These are phyloP conservation scores for Pythium grandisporangium DNA, from an alignment of 352 stramenopile genomes.

Conservation along the genomic window DNA sequence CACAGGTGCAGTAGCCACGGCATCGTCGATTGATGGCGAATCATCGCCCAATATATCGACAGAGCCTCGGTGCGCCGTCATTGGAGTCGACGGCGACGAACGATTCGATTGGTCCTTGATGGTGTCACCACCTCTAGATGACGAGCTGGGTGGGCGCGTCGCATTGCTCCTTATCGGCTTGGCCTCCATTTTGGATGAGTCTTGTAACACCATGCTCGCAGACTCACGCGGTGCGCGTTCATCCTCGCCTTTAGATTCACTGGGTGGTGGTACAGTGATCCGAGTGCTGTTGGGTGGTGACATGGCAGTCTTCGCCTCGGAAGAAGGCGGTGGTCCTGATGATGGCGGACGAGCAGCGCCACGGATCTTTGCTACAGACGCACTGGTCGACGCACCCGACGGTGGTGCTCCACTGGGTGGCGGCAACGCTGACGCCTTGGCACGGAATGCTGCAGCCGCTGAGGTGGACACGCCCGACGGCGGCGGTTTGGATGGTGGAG, in stretches of 20 bases:
- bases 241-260: too few relatives aligned
- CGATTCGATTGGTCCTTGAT: too few relatives aligned
- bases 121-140: too few relatives aligned
- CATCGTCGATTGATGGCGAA: conserved; percentile 10
- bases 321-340: conserved; percentile 15
- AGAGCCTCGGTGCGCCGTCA: too few relatives aligned
- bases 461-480: conserved; percentile 43
- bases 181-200: too few relatives aligned
- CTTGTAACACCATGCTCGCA: too few relatives aligned
- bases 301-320: conserved; percentile 7
- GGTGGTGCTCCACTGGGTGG: conserved; percentile 56
- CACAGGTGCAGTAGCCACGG: conserved; percentile 1
- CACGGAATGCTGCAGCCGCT: conserved; percentile 52
- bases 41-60: conserved; percentile 37
- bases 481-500: conserved; percentile 56
- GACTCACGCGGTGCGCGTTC: too few relatives aligned
- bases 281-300: conserved; percentile 9
- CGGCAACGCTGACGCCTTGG: conserved; percentile 48
- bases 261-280: too few relatives aligned
- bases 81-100: too few relatives aligned
- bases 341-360: conserved; percentile 37
- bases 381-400: conserved; percentile 28
- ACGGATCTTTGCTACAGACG: conserved; percentile 70
- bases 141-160: too few relatives aligned
- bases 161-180: too few relatives aligned